Base-by-base conservation (phyloP, 2,329 filamentous ascomycete species). In the Colletotrichum sp. region DNA sequence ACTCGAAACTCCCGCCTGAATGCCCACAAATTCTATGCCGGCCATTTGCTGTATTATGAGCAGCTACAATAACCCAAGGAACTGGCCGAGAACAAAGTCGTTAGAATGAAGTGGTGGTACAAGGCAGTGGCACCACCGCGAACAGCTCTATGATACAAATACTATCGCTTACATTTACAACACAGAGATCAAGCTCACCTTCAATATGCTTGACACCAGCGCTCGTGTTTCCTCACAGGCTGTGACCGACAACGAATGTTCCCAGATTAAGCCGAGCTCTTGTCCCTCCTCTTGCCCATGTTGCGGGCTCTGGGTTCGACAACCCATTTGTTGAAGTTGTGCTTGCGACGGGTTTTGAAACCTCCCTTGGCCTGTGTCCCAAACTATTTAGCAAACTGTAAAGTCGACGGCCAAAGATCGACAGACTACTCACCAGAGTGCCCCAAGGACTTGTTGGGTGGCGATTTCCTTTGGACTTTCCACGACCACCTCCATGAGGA, bases 401-500 rank as follows among this genome's bases (percentile, higher is more conserved):
- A 36, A 69, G 44, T 16, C 59, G 28, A n/a, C 16, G 27, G 8
- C 7, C n/a, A 36, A 15, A 12, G 13, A 13, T 22, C 22, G 48
- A 55, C 44, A 59, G 32, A 77, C 52, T 79, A 92, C 95, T 88
- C 94, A 98, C 96, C 83, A 95, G 96, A 83, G 93, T 94, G 84
- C 98, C 97, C 97, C 98, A 99, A 75, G 97, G 97, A 87, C 95
- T 98, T 81, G 97, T 95, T 39, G 98, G 97, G 83, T 98, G 91
- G 77, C 96, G 93, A 84, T 98, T 98, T 92, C 97, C 96, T 95
- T 99, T 99, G 74, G 96, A 98, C 88, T 99, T 99, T 88, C 97
- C 97, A 90, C 98, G 93, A 86, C 97, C 97, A 94, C 97, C 97
- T 91, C 97, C 97, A 85, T 99, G 97, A 82, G 97, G 97, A 90